Evolutionary conservation across 345 rosid species (phyloP).

Genomic region (Adansonia digitata): DNA sequence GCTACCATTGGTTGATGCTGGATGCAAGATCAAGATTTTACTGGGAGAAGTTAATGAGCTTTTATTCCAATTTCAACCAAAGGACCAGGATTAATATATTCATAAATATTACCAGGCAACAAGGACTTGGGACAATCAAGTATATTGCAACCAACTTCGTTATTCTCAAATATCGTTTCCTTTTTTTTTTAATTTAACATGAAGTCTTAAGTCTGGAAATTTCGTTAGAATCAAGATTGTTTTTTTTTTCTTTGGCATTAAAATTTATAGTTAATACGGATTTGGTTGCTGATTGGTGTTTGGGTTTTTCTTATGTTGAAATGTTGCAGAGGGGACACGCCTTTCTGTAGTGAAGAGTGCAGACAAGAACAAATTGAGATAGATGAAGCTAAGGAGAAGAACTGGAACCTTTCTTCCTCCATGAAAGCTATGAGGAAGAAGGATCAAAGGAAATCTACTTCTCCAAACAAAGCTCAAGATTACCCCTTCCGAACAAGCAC

Average conservation of each 20-base stretch:
- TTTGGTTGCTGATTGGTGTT: conserved; percentile 9
- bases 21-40: not conserved
- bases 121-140: not conserved
- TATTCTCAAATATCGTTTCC: not conserved
- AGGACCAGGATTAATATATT: not conserved
- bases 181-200: too few relatives aligned
- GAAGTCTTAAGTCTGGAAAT: not conserved
- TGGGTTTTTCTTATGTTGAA: not conserved
- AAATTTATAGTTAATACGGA: not conserved
- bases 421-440: conserved; percentile 52
- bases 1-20: not conserved
- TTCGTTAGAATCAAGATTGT: not conserved
- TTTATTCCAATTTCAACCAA: not conserved
- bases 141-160: not conserved
- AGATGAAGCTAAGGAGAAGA: conserved; percentile 62
- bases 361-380: conserved; percentile 72
- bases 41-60: not conserved
- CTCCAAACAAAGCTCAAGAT: conserved; percentile 31
- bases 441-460: conserved; percentile 36
- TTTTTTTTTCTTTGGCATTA: not conserved
- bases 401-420: conserved; percentile 55
- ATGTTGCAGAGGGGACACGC: conserved; percentile 68
- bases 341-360: conserved; percentile 91
- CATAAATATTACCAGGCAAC: not conserved
- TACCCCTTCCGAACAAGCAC: conserved; percentile 34